phyloP scores from a whole-genome alignment of 2,329 filamentous ascomycete species.

The Cytospora chrysosperma region DNA sequence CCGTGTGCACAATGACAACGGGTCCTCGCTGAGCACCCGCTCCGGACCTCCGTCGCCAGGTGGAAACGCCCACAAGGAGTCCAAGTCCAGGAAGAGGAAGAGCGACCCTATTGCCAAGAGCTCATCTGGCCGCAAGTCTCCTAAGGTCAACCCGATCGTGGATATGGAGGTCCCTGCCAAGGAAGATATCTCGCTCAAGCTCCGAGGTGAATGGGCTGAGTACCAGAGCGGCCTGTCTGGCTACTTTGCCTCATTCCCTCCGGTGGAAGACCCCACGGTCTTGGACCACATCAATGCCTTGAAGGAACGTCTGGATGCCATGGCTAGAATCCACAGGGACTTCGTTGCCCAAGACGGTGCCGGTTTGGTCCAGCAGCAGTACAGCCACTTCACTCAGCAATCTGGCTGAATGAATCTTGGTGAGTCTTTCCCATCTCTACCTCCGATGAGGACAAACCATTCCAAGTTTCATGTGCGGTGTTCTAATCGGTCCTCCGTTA shows the following conservation, averaged over 20 bases:
- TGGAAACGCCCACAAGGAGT: conserved; percentile 32
- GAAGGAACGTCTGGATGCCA: conserved; percentile 49
- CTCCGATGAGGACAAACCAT: no score
- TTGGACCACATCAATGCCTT: conserved; percentile 53
- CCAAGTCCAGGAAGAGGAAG: conserved; percentile 60
- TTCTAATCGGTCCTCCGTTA: neutral
- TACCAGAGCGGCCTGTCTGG: conserved; percentile 63
- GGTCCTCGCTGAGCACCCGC: conserved; percentile 34
- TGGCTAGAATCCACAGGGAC: conserved; percentile 50
- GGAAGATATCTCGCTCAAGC: conserved; percentile 40
- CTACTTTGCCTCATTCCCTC: conserved; percentile 51
- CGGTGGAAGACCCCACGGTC: conserved; percentile 53
- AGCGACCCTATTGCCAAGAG: conserved; percentile 46
- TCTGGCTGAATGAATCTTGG: conserved; percentile 37
- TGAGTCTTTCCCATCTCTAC: conserved; percentile 26
- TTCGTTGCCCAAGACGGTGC: conserved; percentile 36
- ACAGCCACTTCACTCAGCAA: conserved; percentile 37
- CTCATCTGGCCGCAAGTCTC: conserved; percentile 49
- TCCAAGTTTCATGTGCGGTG: neutral
- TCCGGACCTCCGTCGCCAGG: conserved; percentile 28
- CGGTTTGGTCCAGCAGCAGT: conserved; percentile 33
- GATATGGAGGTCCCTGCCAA: conserved; percentile 35
- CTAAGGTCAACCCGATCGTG: conserved; percentile 28
- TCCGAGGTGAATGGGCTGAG: conserved; percentile 57
- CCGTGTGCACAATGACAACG: conserved; percentile 74